These are phyloP conservation scores for Funneliformis caledonium DNA, from an alignment of 371 early-diverging fungal genomes.

Conservation along the genomic window DNA sequence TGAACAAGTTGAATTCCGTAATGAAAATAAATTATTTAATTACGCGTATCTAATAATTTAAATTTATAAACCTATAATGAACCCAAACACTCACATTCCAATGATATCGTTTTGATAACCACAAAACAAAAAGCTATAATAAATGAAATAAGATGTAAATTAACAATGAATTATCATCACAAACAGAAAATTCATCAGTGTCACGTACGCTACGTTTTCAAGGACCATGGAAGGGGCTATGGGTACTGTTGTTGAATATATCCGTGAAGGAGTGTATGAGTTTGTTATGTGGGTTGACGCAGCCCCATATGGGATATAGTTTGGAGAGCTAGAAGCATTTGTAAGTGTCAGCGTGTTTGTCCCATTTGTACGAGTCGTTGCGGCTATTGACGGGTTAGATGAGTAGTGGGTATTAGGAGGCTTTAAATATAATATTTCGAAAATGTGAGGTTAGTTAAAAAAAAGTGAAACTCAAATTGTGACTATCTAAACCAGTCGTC, in stretches of 20 bases:
- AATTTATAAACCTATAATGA: background rate
- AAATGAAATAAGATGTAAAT: background rate
- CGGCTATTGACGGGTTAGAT: background rate
- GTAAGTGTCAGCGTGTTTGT: conserved; percentile 15
- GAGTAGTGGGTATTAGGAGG: conserved; percentile 13
- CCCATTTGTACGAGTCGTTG: conserved; percentile 16
- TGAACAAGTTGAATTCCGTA: background rate
- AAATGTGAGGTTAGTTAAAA: background rate
- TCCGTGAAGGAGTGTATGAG: conserved; percentile 27
- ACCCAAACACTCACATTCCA: conserved; percentile 31
- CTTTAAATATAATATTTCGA: background rate
- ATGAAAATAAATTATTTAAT: background rate
- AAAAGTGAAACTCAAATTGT: conserved; percentile 5
- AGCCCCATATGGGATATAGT: conserved; percentile 24
- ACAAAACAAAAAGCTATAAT: conserved; percentile 35
- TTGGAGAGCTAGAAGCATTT: conserved; percentile 17
- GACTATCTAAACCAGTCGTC: conserved; percentile 12
- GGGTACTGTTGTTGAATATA: background rate
- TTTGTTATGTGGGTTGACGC: conserved; percentile 19
- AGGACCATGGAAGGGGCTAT: conserved; percentile 6
- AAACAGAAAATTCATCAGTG: background rate
- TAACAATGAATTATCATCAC: background rate
- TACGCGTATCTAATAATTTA: background rate
- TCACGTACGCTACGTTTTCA: conserved; percentile 33
- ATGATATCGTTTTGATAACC: conserved; percentile 40